Percentiles rank a stretch among this genome's conserved stretches.
Evolutionary conservation across 2,329 filamentous ascomycete genomes (phyloP).

Genomic region (Colletotrichum plurivorum): DNA sequence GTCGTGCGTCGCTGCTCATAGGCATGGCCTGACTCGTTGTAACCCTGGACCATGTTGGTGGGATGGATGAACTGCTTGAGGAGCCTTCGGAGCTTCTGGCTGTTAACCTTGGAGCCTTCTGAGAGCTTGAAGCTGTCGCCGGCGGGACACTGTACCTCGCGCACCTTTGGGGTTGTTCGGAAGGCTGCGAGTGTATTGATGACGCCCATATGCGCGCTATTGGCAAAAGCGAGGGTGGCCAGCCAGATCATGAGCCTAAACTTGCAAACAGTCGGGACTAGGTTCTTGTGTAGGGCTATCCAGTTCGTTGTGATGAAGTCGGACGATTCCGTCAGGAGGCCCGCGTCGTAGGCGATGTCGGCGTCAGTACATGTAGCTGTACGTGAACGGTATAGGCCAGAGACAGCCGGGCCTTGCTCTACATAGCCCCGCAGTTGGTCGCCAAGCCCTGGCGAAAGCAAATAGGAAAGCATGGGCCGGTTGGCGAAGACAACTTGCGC

Average conservation of each 20-base stretch:
- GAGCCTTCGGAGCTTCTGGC: no score
- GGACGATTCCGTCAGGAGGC: not conserved
- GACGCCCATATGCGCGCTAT: slow-evolving; percentile 12
- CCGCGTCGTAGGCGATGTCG: not conserved
- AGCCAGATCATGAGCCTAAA: slow-evolving; percentile 42
- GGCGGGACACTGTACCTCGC: not conserved
- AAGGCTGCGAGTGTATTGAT: slow-evolving; percentile 37
- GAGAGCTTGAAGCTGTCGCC: not conserved
- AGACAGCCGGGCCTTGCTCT: not conserved
- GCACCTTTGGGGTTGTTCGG: not conserved
- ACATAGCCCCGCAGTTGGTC: not conserved
- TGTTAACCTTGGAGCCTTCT: not conserved
- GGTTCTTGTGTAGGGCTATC: not conserved
- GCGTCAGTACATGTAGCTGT: no score
- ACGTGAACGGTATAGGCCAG: not conserved
- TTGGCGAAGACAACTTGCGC: not conserved
- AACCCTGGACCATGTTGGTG: no score
- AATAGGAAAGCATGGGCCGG: not conserved
- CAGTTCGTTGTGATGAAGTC: slow-evolving; percentile 1
- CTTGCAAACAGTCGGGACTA: not conserved
- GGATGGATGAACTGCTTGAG: no score
- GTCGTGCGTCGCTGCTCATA: not conserved
- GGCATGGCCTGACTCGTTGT: no score
- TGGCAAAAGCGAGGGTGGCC: slow-evolving; percentile 41
- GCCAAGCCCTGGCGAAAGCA: not conserved